Conservation (phyloP, 495 filamentous ascomycete genomes). For the Podospora pseudopauciseta region DNA sequence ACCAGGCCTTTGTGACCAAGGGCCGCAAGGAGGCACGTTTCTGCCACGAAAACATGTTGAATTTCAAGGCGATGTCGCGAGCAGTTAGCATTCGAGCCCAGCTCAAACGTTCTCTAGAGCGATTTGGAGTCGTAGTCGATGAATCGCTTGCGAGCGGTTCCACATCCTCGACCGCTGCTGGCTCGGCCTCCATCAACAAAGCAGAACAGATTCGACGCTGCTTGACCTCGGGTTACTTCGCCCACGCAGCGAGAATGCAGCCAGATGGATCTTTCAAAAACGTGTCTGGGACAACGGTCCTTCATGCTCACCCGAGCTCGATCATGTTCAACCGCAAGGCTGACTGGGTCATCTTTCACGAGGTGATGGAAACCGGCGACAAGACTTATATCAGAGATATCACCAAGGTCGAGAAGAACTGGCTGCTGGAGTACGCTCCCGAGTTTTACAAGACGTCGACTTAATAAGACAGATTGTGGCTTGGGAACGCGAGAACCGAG, state of each 20-base stretch:
- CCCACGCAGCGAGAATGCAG: slow-evolving; percentile 94
- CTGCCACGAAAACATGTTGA: slow-evolving; percentile 81
- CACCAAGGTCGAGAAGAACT: slow-evolving; percentile 85
- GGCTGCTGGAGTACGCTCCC: slow-evolving; percentile 85
- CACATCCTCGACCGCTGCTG: slow-evolving; percentile 23
- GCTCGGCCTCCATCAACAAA: slow-evolving; percentile 35
- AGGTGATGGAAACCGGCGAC: slow-evolving; percentile 84
- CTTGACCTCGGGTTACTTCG: slow-evolving; percentile 88
- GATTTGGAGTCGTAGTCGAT: slow-evolving; percentile 71
- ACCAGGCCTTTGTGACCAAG: slow-evolving; percentile 82
- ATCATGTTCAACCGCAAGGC: slow-evolving; percentile 97
- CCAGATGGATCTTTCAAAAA: slow-evolving; percentile 87
- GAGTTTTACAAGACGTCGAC: slow-evolving; percentile 66
- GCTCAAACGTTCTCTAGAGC: slow-evolving; percentile 80
- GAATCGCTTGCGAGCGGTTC: slow-evolving; percentile 42
- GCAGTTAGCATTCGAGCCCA: slow-evolving; percentile 86
- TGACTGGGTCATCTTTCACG: slow-evolving; percentile 97
- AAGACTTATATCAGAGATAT: slow-evolving; percentile 92
- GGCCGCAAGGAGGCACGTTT: slow-evolving; percentile 82
- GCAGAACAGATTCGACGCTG: slow-evolving; percentile 78
- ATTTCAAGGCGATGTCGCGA: slow-evolving; percentile 75
- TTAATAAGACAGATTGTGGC: slow-evolving; percentile 8
- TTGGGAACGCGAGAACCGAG: neutral
- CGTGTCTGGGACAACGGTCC: slow-evolving; percentile 63
- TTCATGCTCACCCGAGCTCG: slow-evolving; percentile 89